These are phyloP conservation scores for Paecilomyces sp. DNA, from an alignment of 2,329 filamentous ascomycete genomes.

Conservation along the genomic window DNA sequence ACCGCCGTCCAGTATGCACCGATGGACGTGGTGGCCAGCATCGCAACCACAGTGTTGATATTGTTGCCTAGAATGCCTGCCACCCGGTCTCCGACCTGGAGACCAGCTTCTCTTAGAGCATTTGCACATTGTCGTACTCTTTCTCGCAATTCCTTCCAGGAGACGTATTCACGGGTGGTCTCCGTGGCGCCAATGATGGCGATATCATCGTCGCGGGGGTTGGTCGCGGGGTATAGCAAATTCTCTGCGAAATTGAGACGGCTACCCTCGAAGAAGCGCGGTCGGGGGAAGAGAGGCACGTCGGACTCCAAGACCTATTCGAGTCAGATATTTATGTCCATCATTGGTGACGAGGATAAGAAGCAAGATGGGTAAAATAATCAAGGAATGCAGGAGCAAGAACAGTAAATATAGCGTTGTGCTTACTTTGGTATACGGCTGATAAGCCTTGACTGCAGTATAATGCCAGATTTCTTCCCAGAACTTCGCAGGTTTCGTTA, in stretches of 20 bases:
- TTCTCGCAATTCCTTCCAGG: constrained; percentile 76
- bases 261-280: constrained; percentile 73
- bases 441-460: constrained; percentile 65
- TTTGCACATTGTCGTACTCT: constrained; percentile 66
- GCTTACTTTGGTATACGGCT: constrained; percentile 41
- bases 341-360: background rate
- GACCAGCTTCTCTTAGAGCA: constrained; percentile 59
- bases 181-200: constrained; percentile 82
- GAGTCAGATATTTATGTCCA: background rate
- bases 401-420: background rate
- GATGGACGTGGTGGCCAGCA: constrained; percentile 73
- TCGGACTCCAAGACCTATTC: constrained; percentile 59
- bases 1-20: constrained; percentile 92
- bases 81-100: constrained; percentile 56
- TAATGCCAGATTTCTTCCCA: constrained; percentile 85
- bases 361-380: background rate
- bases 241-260: constrained; percentile 93
- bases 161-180: constrained; percentile 55
- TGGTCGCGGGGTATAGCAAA: constrained; percentile 66
- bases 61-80: constrained; percentile 83
- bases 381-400: background rate
- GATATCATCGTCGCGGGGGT: constrained; percentile 49
- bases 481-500: constrained; percentile 66
- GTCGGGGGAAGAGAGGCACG: constrained; percentile 74
- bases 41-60: constrained; percentile 75